phyloP scores from a whole-genome alignment of 768 basidiomycete species.

The Russula olivacea region DNA sequence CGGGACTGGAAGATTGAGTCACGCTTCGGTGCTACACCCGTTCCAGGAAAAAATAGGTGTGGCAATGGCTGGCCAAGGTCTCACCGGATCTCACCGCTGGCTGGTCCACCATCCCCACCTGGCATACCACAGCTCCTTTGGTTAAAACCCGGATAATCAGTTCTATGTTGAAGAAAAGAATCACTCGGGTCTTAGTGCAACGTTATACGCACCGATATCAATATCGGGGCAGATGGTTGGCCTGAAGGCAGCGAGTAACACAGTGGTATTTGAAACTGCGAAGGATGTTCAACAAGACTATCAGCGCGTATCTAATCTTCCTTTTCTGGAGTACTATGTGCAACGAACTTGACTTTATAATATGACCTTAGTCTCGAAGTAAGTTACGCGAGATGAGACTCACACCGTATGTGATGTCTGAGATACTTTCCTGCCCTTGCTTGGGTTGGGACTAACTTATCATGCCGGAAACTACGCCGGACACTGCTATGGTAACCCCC shows the following conservation, averaged over 20 bases:
- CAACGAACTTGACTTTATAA: constrained; percentile 97
- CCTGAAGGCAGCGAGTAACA: constrained; percentile 86
- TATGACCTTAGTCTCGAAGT: constrained; percentile 82
- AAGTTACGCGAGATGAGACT: constrained; percentile 69
- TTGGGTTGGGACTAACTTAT: constrained; percentile 59
- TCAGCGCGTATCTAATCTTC: constrained; percentile 46
- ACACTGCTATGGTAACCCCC: no score
- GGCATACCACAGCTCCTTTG: constrained; percentile 65
- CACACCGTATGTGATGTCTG: neutral
- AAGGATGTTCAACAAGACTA: constrained; percentile 66
- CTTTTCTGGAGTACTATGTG: constrained; percentile 51
- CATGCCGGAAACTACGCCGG: constrained; percentile 52
- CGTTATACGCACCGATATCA: constrained; percentile 89
- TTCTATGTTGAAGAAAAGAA: constrained; percentile 85
- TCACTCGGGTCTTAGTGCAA: constrained; percentile 92
- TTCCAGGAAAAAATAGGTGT: constrained; percentile 94
- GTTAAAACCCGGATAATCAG: constrained; percentile 81
- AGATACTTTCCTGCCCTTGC: neutral
- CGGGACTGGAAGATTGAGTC: constrained; percentile 97
- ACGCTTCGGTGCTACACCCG: constrained; percentile 91
- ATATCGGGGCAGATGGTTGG: constrained; percentile 73
- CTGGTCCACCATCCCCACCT: constrained; percentile 79
- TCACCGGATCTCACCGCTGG: no score
- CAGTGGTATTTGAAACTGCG: constrained; percentile 82
- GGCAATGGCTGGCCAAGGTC: constrained; percentile 87